phyloP scores from a whole-genome alignment of 2,329 filamentous ascomycete species.

The Mycogone perniciosa region DNA sequence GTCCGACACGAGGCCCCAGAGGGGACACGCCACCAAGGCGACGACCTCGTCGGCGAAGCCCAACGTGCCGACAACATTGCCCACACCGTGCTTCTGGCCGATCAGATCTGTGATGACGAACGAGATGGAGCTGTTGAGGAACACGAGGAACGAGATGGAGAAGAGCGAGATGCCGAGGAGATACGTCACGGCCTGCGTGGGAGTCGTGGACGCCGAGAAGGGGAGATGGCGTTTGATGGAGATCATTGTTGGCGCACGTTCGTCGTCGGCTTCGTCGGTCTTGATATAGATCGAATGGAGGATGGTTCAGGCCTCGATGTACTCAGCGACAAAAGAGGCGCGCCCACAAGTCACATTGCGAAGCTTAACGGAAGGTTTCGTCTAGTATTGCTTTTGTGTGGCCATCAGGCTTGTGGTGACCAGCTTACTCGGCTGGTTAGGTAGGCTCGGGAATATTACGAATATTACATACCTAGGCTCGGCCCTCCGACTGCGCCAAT shows the following conservation, averaged over 20 bases:
- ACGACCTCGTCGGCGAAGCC: constrained; percentile 82
- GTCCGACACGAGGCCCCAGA: constrained; percentile 74
- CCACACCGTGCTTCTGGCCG: constrained; percentile 64
- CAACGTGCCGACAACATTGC: constrained; percentile 75
- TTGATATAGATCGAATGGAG: neutral
- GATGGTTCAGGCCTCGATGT: no score
- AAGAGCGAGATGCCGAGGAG: constrained; percentile 77
- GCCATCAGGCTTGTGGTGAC: no score
- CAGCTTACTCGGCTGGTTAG: no score
- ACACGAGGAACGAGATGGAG: constrained; percentile 84
- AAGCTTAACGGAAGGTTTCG: no score
- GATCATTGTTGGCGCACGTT: constrained; percentile 22
- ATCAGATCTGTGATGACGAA: constrained; percentile 82
- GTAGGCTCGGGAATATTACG: no score
- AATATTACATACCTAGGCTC: no score
- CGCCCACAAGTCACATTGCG: no score
- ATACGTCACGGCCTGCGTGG: constrained; percentile 63
- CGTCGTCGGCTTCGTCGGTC: neutral
- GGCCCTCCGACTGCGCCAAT: no score
- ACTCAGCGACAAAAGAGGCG: no score
- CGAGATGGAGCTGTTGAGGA: constrained; percentile 76
- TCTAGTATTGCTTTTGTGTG: no score
- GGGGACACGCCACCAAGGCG: constrained; percentile 70
- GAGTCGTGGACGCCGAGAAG: constrained; percentile 54
- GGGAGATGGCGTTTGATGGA: constrained; percentile 44